Evolutionary conservation across 164 flowering plant genomes (phyloP), one percentile per base, ranked within the genome.

Genomic region (Euptelea pleiosperma): DNA sequence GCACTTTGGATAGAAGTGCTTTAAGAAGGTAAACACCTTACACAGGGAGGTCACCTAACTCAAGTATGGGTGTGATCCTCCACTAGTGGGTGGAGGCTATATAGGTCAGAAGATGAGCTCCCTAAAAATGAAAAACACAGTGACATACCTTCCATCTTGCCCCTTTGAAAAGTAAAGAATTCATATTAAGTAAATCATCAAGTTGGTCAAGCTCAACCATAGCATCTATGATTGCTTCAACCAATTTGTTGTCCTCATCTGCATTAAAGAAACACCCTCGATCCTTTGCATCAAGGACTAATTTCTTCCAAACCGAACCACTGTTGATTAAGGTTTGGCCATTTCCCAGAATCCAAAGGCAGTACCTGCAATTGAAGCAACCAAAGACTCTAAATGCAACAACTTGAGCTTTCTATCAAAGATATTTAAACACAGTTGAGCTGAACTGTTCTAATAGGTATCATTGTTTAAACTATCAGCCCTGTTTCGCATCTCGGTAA

Each of bases 321-420:
- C 73, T 66, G 2, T 28, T 57, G 11, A 39, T 14, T 43, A 69
- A 40, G 9, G 77, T 65, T 3, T 15, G 4, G 19, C 22, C 77
- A 46, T 61, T 55, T 14, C 77, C 77, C 45, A 73, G 25, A 30
- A 73, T 55, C 77, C 77, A 73, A 5, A 73, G 57, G 30, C 73
- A 65, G 34, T 70, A 40, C 85, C 94, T 73, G 35, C 35, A 67
- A 42, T 74, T 77, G 39, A 73, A 77, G 0, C 73, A 82, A n/a
- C n/a, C n/a, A n/a, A n/a, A n/a, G n/a, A n/a, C n/a, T n/a, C n/a
- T 22, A 34, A 8, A 21, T 15, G 21, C 3, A 60, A 30, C 33
- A 24, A 11, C 3, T 18, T 25, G 25, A 1, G 10, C 22, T 19
- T 52, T 14, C 12, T 44, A 41, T 26, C 14, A 4, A 42, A 52